Evolutionary conservation across 2,329 filamentous ascomycete species (phyloP).

Genomic region (Botryotinia calthae): DNA sequence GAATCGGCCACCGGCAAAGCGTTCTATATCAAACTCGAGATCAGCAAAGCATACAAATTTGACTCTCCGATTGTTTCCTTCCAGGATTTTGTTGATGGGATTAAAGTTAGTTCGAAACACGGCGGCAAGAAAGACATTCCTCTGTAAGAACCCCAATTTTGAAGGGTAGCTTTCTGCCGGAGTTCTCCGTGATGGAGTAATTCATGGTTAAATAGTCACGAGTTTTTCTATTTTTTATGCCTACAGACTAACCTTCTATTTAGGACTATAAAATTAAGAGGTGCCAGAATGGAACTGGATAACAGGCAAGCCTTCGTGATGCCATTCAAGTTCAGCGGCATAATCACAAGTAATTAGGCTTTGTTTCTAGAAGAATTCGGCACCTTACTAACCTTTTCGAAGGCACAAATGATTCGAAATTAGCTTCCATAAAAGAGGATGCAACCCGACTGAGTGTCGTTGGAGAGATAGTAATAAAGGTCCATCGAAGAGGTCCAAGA

Average conservation of each 20-base stretch:
- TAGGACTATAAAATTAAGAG: background rate
- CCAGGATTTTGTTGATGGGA: background rate
- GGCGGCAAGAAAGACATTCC: background rate
- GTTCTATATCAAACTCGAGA: background rate
- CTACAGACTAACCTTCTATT: background rate
- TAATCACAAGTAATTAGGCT: background rate
- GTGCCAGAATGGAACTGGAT: background rate
- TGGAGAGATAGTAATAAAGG: too few relatives aligned
- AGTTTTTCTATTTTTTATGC: too few relatives aligned
- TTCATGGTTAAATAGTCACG: too few relatives aligned
- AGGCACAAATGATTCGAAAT: background rate
- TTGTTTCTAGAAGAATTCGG: too few relatives aligned
- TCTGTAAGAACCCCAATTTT: background rate
- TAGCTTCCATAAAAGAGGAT: background rate
- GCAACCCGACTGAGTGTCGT: background rate
- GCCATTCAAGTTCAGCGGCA: background rate
- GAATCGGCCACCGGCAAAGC: background rate
- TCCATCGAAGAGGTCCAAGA: too few relatives aligned
- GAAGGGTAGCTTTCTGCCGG: rapidly evolving
- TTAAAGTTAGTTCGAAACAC: rapidly evolving
- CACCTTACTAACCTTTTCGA: background rate
- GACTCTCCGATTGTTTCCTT: background rate
- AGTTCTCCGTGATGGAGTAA: background rate
- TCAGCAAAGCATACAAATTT: background rate
- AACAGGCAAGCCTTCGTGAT: background rate